Evolutionary conservation across 768 basidiomycete genomes (phyloP), one percentile per base, ranked within the genome.

Genomic region (Mycena albidolilacea): DNA sequence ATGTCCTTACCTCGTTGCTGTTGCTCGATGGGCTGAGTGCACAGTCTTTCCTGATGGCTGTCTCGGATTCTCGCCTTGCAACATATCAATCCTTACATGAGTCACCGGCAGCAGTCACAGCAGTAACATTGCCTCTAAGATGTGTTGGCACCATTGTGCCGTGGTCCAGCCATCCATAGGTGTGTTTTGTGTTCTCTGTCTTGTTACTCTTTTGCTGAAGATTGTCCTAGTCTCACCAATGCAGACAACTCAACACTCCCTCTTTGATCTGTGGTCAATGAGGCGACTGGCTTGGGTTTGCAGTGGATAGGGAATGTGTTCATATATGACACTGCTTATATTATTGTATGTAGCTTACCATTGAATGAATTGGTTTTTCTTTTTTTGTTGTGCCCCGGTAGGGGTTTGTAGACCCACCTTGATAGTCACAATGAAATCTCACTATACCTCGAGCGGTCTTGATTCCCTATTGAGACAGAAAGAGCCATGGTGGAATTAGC

Each of bases 321-420:
- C 54, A 2, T 23, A 23, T 55, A 35, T 9, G 14, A 55, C 30
- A 5, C 54, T 9, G 9, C 54, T 55, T 55, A 9, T 35, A 55
- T 55, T 55, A 30, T 55, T 35, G 30, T 55, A 55, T 55, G 54
- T 55, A 55, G 54, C 23, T 21, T 55, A 21, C 50, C 46, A 46
- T 46, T 46, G 46, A 46, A 55, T 35, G 23, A 30, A 55, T 55
- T 55, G 21, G 21, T 35, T 55, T 55, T 35, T 55, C 8, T 35
- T 30, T 55, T 55, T 55, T 30, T 55, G 23, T 55, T 55, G 11
- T 55, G 23, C 54, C 21, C 23, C 23, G 30, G 54, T 55, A 55
- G 30, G 54, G 30, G 30, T 35, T 55, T 12, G 23, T 55, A 23
- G 54, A 55, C 21, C 23, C 54, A 55, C 54, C 54, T 55, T 23